Evolutionary conservation across 495 filamentous ascomycete species (phyloP).

Genomic region (Lichenothelia convexa): DNA sequence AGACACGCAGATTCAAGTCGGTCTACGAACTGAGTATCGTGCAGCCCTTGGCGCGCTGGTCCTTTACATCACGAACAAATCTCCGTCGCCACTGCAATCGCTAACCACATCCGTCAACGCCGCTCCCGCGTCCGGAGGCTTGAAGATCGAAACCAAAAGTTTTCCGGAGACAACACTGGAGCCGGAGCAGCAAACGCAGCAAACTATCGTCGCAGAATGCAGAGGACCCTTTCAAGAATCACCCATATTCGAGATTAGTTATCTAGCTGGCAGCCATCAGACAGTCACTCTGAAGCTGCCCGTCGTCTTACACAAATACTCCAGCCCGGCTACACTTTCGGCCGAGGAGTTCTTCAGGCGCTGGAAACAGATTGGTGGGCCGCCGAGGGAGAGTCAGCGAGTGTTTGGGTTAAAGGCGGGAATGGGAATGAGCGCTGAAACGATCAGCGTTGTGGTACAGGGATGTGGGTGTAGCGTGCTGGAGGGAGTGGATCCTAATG

Average conservation of each 20-base stretch:
- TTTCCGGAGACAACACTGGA: conserved; percentile 70
- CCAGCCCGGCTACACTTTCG: conserved; percentile 69
- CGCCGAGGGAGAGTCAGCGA: conserved; percentile 66
- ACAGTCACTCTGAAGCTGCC: conserved; percentile 83
- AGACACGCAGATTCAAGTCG: conserved; percentile 85
- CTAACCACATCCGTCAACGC: conserved; percentile 90
- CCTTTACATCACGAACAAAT: conserved; percentile 89
- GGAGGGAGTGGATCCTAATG: conserved; percentile 71
- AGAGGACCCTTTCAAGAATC: conserved; percentile 63
- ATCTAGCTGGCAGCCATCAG: conserved; percentile 84
- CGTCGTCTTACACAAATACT: conserved; percentile 80
- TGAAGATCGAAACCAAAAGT: conserved; percentile 70
- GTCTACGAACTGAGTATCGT: conserved; percentile 83
- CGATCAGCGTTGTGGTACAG: conserved; percentile 47
- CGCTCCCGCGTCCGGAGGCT: conserved; percentile 46
- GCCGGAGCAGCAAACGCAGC: conserved; percentile 64
- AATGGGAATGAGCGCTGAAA: conserved; percentile 31
- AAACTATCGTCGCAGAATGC: conserved; percentile 85
- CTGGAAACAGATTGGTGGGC: conserved; percentile 93
- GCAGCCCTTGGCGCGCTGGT: conserved; percentile 87
- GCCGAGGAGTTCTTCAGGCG: conserved; percentile 95
- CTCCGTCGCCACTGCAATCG: conserved; percentile 58
- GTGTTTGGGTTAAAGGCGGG: conserved; percentile 48
- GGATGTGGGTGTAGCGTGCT: conserved; percentile 80
- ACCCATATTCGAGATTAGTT: conserved; percentile 85